Evolutionary conservation across 306 rosid species (phyloP).

Genomic region (Hippophae rhamnoides): DNA sequence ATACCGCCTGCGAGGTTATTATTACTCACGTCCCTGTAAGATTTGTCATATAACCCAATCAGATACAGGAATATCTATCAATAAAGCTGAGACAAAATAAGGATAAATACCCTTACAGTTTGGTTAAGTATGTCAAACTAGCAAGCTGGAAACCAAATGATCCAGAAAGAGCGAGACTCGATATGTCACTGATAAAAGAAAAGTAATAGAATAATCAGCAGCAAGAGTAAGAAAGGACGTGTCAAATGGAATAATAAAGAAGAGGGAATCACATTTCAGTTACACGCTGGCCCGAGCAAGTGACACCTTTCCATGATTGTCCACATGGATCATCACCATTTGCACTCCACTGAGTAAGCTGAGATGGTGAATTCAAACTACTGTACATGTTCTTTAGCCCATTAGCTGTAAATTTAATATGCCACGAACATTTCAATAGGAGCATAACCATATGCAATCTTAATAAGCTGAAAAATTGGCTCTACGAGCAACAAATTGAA

Average conservation of each 20-base stretch:
- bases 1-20: conserved; percentile 54
- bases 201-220: conserved; percentile 24
- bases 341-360: conserved; percentile 58
- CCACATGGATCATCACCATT: conserved; percentile 80
- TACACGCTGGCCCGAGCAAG: conserved; percentile 63
- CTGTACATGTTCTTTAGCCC: conserved; percentile 41
- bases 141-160: conserved; percentile 41
- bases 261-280: conserved; percentile 63
- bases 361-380: conserved; percentile 53
- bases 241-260: conserved; percentile 12
- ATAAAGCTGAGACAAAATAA: conserved; percentile 3
- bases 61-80: neutral
- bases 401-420: conserved; percentile 38
- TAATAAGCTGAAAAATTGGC: too few relatives aligned
- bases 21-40: conserved; percentile 77
- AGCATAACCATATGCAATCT: neutral
- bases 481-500: too few relatives aligned
- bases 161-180: conserved; percentile 59
- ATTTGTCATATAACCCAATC: conserved; percentile 18
- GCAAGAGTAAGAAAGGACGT: conserved; percentile 9
- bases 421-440: conserved; percentile 13
- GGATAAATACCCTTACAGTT: conserved; percentile 52
- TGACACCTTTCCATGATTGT: conserved; percentile 82
- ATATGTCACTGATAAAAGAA: conserved; percentile 43
- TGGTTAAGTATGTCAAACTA: conserved; percentile 43